Evolutionary conservation across 768 basidiomycete genomes (phyloP).

Genomic region (Asterophora lycoperdoides): DNA sequence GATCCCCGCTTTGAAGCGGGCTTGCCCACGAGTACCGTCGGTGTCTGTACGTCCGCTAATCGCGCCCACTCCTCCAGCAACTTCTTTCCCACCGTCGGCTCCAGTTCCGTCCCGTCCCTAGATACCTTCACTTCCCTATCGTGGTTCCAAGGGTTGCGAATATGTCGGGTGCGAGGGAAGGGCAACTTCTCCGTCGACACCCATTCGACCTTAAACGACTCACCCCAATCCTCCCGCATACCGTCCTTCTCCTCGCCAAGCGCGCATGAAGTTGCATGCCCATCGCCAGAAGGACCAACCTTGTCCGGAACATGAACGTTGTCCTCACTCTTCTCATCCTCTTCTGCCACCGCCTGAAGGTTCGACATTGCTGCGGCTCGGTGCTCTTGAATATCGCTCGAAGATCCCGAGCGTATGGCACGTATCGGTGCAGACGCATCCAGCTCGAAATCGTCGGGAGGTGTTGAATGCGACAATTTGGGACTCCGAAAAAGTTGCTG

Average conservation of each 20-base stretch:
- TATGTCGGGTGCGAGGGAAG: constrained; percentile 70
- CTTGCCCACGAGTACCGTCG: background rate
- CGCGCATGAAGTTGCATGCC: constrained; percentile 20
- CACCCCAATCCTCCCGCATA: constrained; percentile 78
- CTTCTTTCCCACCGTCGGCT: constrained; percentile 66
- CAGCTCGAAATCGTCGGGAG: constrained; percentile 29
- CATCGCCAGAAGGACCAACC: constrained; percentile 10
- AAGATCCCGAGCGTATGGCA: constrained; percentile 24
- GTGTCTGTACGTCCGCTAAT: constrained; percentile 22
- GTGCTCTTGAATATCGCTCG: constrained; percentile 1
- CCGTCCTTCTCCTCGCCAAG: constrained; percentile 23
- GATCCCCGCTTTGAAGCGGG: constrained; percentile 4
- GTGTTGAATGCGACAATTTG: background rate
- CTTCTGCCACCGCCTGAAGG: constrained; percentile 23
- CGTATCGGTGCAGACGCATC: constrained; percentile 37
- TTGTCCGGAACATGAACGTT: constrained; percentile 22
- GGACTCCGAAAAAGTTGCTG: constrained; percentile 4
- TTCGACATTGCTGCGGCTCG: constrained; percentile 2
- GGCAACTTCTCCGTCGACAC: constrained; percentile 64
- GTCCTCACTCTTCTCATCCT: constrained; percentile 18
- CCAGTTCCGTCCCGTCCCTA: constrained; percentile 88
- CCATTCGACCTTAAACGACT: constrained; percentile 84
- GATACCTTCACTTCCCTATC: constrained; percentile 79
- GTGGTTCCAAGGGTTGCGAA: constrained; percentile 93
- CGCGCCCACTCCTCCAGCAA: constrained; percentile 68